phyloP scores from a whole-genome alignment of 2,329 filamentous ascomycete genomes.

The Dryadomyces quercivorus region DNA sequence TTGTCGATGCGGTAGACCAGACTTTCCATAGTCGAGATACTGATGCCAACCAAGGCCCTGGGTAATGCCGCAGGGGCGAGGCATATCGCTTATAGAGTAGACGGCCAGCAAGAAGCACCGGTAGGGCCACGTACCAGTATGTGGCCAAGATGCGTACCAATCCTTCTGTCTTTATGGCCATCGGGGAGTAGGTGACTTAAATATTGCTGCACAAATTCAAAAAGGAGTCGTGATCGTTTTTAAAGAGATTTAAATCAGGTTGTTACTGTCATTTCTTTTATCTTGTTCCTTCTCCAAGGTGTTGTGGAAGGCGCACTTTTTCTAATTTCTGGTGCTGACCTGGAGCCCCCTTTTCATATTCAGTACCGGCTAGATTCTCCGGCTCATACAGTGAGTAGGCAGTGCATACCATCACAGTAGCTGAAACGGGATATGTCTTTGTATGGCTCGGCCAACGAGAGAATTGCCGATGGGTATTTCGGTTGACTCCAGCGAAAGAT shows the following conservation, averaged over 20 bases:
- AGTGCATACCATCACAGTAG: no score
- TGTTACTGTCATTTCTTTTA: constrained; percentile 10
- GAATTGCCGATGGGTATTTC: constrained; percentile 11
- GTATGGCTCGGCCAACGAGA: constrained; percentile 11
- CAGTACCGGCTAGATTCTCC: neutral
- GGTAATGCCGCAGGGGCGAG: constrained; percentile 23
- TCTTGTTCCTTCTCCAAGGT: neutral
- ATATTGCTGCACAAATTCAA: no score
- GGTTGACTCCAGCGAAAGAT: neutral
- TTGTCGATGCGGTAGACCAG: constrained; percentile 23
- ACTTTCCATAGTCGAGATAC: constrained; percentile 29
- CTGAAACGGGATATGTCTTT: no score
- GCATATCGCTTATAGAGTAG: constrained; percentile 19
- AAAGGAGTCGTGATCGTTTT: constrained; percentile 2
- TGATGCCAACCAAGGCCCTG: constrained; percentile 22
- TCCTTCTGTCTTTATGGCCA: constrained; percentile 6
- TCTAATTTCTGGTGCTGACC: no score
- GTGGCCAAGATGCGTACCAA: constrained; percentile 9
- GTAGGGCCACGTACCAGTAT: constrained; percentile 19
- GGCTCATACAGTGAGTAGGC: no score
- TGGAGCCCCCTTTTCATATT: no score
- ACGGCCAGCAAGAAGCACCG: constrained; percentile 16
- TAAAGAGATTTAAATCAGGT: no score
- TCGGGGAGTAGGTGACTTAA: constrained; percentile 13
- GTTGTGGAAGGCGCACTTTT: no score